Evolutionary conservation across 352 stramenopile genomes (phyloP), one percentile per base, ranked within the genome.

Genomic region (Phytophthora fragariaefolia): DNA sequence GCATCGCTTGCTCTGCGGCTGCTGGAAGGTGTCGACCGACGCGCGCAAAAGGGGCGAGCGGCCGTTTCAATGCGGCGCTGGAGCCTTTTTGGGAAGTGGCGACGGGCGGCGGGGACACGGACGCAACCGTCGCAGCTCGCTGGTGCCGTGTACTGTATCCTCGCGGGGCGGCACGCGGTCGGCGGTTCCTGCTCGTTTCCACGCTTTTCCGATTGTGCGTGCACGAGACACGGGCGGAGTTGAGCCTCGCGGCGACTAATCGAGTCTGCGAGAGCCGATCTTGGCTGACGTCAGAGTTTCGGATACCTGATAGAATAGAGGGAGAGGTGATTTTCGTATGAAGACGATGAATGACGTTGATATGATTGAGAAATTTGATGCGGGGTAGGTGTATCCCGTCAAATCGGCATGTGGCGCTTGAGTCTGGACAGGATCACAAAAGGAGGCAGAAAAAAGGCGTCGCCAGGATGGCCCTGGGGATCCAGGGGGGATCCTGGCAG

Each of bases 101-200:
- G n/a, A n/a, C n/a, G n/a, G n/a, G 47, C 13, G 40, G 20, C 22
- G 47, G 66, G 48, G 46, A 68, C 54, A 69, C 58, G 58, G 55
- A 40, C 13, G 32, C 36, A 43, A 52, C 58, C 20, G 50, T 68
- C 50, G 51, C n/a, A n/a, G n/a, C 58, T 64, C 43, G 36, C 36
- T 53, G n/a, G 34, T n/a, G 50, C 49, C 47, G 30, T 63, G 58
- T 49, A 68, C 57, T 63, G 58, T 49, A 68, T 62, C 58, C 48
- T 50, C 17, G 60, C 15, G 32, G 53, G 34, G 18, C 10, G 34
- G n/a, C 13, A 22, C 34, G 42, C 48, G 26, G 20, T 23, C 8
- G 27, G 26, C 27, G 20, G 27, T 46, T 53, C 42, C 22, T 17
- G 40, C 42, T 23, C 38, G 63, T 55, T 65, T 53, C 55, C 20